These are phyloP conservation scores for Manihot esculenta DNA, from an alignment of 441 rosid genomes.

Conservation along the genomic window DNA sequence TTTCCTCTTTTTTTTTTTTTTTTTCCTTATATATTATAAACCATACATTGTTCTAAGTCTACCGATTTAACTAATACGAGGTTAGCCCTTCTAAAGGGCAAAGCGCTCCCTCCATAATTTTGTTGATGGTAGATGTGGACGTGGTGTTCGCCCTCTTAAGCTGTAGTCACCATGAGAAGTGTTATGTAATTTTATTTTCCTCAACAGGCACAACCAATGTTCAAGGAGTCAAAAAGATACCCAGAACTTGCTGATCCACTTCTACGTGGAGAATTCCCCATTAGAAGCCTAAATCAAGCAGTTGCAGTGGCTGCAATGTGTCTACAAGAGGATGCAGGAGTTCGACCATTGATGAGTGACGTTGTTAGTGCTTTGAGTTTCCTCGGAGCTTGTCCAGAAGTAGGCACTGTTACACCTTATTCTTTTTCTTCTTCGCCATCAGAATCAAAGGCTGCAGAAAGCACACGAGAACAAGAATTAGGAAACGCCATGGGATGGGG, in stretches of 20 bases:
- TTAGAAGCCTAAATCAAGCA: constrained; percentile 63
- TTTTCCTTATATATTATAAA: no score
- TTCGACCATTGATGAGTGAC: constrained; percentile 73
- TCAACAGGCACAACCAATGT: constrained; percentile 65
- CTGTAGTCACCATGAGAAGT: no score
- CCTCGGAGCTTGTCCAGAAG: constrained; percentile 38
- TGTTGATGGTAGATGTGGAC: no score
- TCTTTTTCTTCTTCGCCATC: no score
- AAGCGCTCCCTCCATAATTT: no score
- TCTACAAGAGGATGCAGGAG: constrained; percentile 65
- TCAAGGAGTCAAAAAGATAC: constrained; percentile 58
- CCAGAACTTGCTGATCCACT: constrained; percentile 66
- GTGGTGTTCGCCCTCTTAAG: no score
- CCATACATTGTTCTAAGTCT: no score
- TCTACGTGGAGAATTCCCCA: constrained; percentile 48
- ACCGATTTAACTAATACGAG: no score
- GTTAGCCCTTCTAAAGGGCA: no score
- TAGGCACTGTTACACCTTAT: not conserved
- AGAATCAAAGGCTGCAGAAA: not conserved
- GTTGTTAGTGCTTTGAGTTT: constrained; percentile 68
- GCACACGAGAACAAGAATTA: not conserved
- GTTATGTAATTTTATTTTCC: not conserved
- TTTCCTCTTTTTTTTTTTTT: no score
- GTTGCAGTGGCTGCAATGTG: constrained; percentile 76
- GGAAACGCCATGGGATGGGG: not conserved